Evolutionary conservation across 805 yeast species (phyloP).

Genomic region (Wickerhamiella kazuoi): DNA sequence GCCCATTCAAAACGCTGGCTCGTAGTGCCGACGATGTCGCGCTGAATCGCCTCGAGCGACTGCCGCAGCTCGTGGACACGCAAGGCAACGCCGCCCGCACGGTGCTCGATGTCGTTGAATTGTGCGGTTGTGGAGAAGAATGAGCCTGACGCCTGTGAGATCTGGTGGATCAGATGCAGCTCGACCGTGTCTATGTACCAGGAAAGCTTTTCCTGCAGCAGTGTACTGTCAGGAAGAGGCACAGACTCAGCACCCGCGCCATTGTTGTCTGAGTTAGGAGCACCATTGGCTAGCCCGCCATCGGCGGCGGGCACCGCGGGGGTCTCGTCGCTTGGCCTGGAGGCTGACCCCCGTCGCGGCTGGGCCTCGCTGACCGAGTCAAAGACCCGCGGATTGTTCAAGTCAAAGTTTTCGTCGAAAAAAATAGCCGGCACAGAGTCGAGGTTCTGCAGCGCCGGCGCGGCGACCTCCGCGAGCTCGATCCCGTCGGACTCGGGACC

Average conservation of each 20-base stretch:
- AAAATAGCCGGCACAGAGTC: conserved; percentile 48
- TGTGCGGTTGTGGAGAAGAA: conserved; percentile 76
- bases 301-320: too few species aligned
- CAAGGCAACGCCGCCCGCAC: conserved; percentile 4
- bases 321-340: neutral
- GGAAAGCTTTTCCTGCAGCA: conserved; percentile 60
- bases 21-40: conserved; percentile 8
- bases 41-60: neutral
- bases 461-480: neutral
- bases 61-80: neutral
- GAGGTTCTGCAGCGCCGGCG: conserved; percentile 6
- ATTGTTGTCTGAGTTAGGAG: conserved; percentile 10
- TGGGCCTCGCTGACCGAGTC: conserved; percentile 54
- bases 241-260: too few species aligned
- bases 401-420: conserved; percentile 47
- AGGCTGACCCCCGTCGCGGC: too few species aligned
- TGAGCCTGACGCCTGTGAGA: conserved; percentile 65
- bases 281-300: too few species aligned
- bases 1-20: conserved; percentile 5
- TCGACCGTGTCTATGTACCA: conserved; percentile 76
- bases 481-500: conserved; percentile 26
- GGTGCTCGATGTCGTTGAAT: conserved; percentile 38
- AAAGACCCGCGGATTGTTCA: conserved; percentile 80
- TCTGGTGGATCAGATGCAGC: conserved; percentile 59
- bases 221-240: conserved; percentile 19